Conservation (phyloP, 352 stramenopile genomes). For the Phytophthora uliginosa region DNA sequence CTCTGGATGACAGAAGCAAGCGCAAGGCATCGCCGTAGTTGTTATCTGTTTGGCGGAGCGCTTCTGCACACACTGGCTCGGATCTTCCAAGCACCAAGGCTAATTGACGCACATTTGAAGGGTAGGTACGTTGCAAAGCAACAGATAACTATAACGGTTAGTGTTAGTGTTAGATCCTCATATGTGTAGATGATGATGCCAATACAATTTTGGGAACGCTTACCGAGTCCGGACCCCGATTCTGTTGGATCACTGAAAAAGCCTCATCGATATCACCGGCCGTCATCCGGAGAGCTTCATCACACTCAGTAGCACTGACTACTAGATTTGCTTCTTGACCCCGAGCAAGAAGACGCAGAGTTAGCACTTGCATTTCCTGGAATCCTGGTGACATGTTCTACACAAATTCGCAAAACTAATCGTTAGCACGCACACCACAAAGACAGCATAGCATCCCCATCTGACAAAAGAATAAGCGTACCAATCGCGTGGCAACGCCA, state of each 20-base stretch:
- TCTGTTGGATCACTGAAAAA: constrained; percentile 31
- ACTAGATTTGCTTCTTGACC: constrained; percentile 43
- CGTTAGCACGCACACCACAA: not conserved
- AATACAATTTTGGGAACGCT: not conserved
- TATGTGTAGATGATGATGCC: not conserved
- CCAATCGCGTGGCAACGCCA: constrained; percentile 15
- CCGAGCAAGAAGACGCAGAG: constrained; percentile 33
- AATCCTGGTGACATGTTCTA: constrained; percentile 21
- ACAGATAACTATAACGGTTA: constrained; percentile 14
- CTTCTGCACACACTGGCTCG: constrained; percentile 65
- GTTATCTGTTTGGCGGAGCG: constrained; percentile 59
- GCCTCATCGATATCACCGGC: constrained; percentile 45
- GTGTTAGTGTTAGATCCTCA: constrained; percentile 14
- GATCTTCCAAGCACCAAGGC: constrained; percentile 58
- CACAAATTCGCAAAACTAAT: constrained; percentile 3
- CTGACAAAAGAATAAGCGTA: constrained; percentile 24
- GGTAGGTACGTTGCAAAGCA: constrained; percentile 36
- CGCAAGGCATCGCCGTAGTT: constrained; percentile 64
- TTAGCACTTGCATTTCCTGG: constrained; percentile 40
- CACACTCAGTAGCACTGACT: constrained; percentile 42
- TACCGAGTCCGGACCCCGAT: constrained; percentile 19
- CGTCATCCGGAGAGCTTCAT: constrained; percentile 50
- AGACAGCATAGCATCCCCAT: not conserved
- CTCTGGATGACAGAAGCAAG: constrained; percentile 60
- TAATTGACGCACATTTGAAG: constrained; percentile 58